Evolutionary conservation across 2,329 filamentous ascomycete species (phyloP).

Genomic region (Decorospora gaudefroyi): DNA sequence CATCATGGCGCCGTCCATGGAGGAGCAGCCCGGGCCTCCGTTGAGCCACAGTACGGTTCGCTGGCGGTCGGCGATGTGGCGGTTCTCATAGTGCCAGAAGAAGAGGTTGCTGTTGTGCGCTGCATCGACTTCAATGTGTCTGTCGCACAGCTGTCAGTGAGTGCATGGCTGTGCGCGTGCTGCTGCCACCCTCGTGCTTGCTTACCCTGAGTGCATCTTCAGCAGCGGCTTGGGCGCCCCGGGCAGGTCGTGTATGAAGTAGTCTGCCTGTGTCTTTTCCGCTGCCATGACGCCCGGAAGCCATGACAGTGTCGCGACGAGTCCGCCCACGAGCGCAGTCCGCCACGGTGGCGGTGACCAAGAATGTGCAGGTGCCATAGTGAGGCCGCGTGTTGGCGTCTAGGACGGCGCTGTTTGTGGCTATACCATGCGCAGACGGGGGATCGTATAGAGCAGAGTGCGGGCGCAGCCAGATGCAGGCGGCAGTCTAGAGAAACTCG

Average conservation of each 20-base stretch:
- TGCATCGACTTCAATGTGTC: slow-evolving; percentile 86
- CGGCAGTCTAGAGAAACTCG: too few species aligned
- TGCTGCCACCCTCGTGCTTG: neutral
- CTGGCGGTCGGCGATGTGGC: slow-evolving; percentile 89
- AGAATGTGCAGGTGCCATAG: slow-evolving; percentile 34
- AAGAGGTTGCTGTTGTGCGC: slow-evolving; percentile 91
- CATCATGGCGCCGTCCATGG: slow-evolving; percentile 95
- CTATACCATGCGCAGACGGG: slow-evolving; percentile 42
- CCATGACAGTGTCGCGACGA: slow-evolving; percentile 42
- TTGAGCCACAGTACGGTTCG: slow-evolving; percentile 97
- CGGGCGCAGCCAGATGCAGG: neutral
- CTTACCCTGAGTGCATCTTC: slow-evolving; percentile 97
- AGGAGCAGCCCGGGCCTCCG: slow-evolving; percentile 94
- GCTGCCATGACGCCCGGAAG: slow-evolving; percentile 43
- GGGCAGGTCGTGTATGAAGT: slow-evolving; percentile 83
- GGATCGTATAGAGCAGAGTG: neutral
- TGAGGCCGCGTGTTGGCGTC: slow-evolving; percentile 19
- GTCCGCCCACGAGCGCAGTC: slow-evolving; percentile 38
- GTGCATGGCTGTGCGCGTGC: neutral
- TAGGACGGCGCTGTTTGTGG: slow-evolving; percentile 30
- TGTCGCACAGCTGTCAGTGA: slow-evolving; percentile 46
- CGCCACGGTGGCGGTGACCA: slow-evolving; percentile 42
- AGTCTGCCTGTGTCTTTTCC: slow-evolving; percentile 73
- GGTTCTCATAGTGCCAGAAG: slow-evolving; percentile 98
- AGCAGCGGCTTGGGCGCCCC: slow-evolving; percentile 79